A percentile compares a stretch with the other conserved stretches of the same genome.
These are phyloP conservation scores for Apium graveolens DNA, from an alignment of 129 eudicot genomes.

Conservation along the genomic window DNA sequence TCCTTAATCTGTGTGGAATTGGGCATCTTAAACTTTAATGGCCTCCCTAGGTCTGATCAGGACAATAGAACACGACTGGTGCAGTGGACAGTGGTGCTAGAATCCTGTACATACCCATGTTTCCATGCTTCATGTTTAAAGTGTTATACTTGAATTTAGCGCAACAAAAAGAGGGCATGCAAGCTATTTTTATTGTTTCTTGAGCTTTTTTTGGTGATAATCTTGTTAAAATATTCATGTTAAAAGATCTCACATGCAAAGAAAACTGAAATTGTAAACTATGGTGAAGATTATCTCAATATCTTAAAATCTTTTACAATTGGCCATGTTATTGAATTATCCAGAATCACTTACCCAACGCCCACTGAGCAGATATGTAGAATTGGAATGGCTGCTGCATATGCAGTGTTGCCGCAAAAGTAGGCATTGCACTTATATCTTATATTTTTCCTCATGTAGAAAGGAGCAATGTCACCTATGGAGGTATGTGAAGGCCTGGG, in stretches of 20 bases:
- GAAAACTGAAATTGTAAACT: neutral
- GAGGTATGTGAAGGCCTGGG: conserved; percentile 97
- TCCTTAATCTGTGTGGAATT: neutral
- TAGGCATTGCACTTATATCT: neutral
- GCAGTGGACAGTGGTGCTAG: neutral
- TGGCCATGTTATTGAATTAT: neutral
- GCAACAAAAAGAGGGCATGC: neutral
- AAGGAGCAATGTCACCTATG: conserved; percentile 95
- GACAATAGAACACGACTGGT: neutral
- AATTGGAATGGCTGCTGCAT: neutral
- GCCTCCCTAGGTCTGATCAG: neutral
- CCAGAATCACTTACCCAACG: neutral
- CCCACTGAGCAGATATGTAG: neutral
- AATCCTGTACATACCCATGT: neutral
- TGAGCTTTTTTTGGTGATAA: neutral
- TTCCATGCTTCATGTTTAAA: neutral
- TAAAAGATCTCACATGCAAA: neutral
- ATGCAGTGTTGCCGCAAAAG: neutral
- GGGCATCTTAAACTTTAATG: neutral
- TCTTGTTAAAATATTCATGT: neutral
- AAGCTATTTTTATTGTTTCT: neutral
- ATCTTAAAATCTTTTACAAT: neutral
- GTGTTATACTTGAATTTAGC: neutral
- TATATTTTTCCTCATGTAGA: conserved; percentile 28
- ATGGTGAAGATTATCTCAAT: neutral